Base-by-base conservation (phyloP, 2,329 filamentous ascomycete species). In the Hypoxylon rubiginosum region DNA sequence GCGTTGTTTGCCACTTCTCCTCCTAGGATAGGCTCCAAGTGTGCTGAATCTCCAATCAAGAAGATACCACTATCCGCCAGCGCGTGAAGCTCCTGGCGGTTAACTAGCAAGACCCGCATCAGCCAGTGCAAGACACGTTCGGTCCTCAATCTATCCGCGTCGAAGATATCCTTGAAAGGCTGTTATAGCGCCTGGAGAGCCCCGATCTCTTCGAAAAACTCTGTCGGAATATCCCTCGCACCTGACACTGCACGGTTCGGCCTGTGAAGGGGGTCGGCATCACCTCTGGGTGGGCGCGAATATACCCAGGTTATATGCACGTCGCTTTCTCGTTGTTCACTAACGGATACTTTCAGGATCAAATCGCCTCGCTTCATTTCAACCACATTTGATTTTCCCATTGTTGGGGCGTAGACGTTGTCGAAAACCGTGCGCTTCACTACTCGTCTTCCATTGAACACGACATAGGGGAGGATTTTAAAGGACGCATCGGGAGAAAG, bases 141-240 rank as follows among this genome's bases (percentile, higher is more conserved):
- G 13, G 13, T 11, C 28, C 28, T n/a, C 26, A 54, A 24, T 50
- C 19, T 54, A n/a, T 61, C 58, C 13, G 39, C 36, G 58, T 61
- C 49, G 19, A 61, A 54, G 1, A 55, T 24, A 13, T 61, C 49
- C 26, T 9, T 4, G 39, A 61, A 54, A 8, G 58, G 49, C 36
- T n/a, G 17, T 19, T 32, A 17, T 8, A 55, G 39, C 24, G 17
- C 39, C 28, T 36, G 46, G 24, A 55, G 50, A 17, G 24, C 43
- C 39, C 24, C 30, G 13, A 54, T 28, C 50, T 55, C 50, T 17
- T 61, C 49, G 41, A 54, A 61, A 45, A 61, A 54, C 58, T 36
- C 58, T n/a, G 49, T 34, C 3, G 58, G 50, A 9, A 55, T 46
- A 17, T 54, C 32, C 4, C 4, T 43, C 36, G 49, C 58, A 24